Percentiles rank a stretch among this genome's conserved stretches.
Evolutionary conservation across 345 rosid species (phyloP).

Genomic region (Microcos paniculata): DNA sequence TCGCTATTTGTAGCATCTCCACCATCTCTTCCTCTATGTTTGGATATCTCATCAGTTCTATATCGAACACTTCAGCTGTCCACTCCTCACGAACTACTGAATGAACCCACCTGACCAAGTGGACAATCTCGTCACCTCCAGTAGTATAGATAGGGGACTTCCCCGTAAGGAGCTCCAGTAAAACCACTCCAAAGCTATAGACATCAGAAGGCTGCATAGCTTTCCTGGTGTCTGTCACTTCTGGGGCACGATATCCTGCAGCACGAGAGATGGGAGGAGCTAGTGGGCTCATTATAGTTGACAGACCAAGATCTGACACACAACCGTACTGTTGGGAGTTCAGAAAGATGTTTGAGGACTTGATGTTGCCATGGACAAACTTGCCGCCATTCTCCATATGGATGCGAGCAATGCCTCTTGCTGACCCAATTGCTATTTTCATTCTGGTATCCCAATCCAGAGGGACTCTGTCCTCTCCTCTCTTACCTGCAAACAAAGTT

Average conservation of each 20-base stretch:
- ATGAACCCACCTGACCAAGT: conserved; percentile 97
- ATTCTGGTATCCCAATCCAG: conserved; percentile 84
- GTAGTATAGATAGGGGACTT: conserved; percentile 87
- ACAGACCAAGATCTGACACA: conserved; percentile 81
- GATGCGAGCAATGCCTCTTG: conserved; percentile 75
- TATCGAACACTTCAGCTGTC: conserved; percentile 97
- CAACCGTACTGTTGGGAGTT: conserved; percentile 63
- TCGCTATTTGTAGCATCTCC: conserved; percentile 94
- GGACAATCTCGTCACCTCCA: conserved; percentile 82
- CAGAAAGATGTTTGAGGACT: conserved; percentile 87
- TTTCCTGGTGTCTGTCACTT: conserved; percentile 88
- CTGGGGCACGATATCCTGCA: conserved; percentile 94
- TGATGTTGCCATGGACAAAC: conserved; percentile 88
- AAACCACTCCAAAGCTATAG: conserved; percentile 92
- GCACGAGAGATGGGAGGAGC: conserved; percentile 81
- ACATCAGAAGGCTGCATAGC: conserved; percentile 87
- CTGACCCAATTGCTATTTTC: conserved; percentile 84
- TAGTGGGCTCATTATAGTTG: conserved; percentile 72
- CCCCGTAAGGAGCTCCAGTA: conserved; percentile 91
- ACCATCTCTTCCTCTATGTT: conserved; percentile 98
- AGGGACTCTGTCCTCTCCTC: conserved; percentile 64
- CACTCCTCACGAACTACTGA: conserved; percentile 97
- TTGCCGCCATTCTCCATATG: conserved; percentile 70
- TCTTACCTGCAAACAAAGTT: conserved; percentile 41
- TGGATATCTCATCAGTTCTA: conserved; percentile 82